A percentile compares a stretch with the other conserved stretches of the same genome.
phyloP scores from a whole-genome alignment of 1,284 basidiomycete species.

The Ustilago crameri region DNA sequence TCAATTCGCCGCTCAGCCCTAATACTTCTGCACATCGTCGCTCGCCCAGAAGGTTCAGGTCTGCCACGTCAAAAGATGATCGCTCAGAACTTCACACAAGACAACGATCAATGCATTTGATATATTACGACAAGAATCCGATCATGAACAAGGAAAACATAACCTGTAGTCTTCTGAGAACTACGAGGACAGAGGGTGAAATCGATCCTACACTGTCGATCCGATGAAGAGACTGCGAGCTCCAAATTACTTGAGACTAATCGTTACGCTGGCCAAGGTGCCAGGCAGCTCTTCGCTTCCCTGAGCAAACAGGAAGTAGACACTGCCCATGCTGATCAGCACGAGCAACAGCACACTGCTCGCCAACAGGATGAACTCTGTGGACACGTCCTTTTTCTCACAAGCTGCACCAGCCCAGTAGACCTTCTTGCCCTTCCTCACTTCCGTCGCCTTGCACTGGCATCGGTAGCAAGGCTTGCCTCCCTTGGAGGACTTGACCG shows the following conservation, averaged over 20 bases:
- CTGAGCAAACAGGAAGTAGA: constrained; percentile 51
- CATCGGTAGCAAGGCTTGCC: constrained; percentile 60
- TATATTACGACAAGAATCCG: too few species aligned
- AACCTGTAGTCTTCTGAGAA: too few species aligned
- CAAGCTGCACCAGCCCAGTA: constrained; percentile 63
- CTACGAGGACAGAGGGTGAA: too few species aligned
- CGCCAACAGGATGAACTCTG: constrained; percentile 54
- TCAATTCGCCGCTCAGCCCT: not conserved
- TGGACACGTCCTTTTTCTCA: constrained; percentile 61
- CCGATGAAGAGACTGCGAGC: too few species aligned
- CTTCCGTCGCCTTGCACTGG: constrained; percentile 51
- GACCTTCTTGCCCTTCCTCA: constrained; percentile 35
- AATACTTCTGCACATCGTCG: too few species aligned
- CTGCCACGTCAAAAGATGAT: too few species aligned
- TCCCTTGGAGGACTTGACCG: constrained; percentile 48
- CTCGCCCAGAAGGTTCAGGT: too few species aligned
- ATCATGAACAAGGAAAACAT: too few species aligned
- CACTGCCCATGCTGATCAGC: constrained; percentile 37
- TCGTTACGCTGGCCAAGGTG: constrained; percentile 57
- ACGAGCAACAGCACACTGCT: constrained; percentile 50
- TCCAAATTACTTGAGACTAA: constrained; percentile 48
- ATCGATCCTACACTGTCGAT: too few species aligned
- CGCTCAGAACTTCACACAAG: too few species aligned
- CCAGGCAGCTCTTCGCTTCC: constrained; percentile 56
- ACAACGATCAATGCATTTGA: too few species aligned